Evolutionary conservation across 1,284 basidiomycete species (phyloP).

Genomic region (Mixia osmundae): DNA sequence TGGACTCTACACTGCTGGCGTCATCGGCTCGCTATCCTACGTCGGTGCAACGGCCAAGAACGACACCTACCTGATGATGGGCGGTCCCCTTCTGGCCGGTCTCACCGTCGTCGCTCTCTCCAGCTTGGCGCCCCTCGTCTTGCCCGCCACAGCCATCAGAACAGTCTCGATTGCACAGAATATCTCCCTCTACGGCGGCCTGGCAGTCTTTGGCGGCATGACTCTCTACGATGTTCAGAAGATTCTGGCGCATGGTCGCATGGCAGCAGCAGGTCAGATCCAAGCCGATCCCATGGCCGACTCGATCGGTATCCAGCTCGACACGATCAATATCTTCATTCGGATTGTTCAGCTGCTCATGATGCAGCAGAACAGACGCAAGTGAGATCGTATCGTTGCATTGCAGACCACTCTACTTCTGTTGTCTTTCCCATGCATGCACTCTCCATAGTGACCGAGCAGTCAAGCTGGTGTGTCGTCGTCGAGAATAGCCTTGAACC

Average conservation of each 20-base stretch:
- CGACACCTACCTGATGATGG: conserved; percentile 64
- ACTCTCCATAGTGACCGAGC: no score
- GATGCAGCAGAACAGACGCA: conserved; percentile 22
- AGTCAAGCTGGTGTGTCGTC: no score
- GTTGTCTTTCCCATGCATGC: no score
- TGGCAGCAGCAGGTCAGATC: conserved; percentile 43
- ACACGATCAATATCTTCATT: conserved; percentile 46
- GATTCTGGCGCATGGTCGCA: conserved; percentile 48
- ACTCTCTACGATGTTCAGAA: conserved; percentile 55
- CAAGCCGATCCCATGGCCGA: conserved; percentile 34
- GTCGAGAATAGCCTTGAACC: conserved; percentile 32
- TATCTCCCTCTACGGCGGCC: conserved; percentile 36
- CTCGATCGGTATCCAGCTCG: conserved; percentile 40
- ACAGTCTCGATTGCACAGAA: conserved; percentile 51
- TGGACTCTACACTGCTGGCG: conserved; percentile 63
- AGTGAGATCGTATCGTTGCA: no score
- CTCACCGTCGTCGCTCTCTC: conserved; percentile 68
- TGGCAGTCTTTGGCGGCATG: conserved; percentile 67
- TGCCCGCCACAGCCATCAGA: conserved; percentile 50
- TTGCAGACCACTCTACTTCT: no score
- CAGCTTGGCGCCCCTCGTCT: conserved; percentile 60
- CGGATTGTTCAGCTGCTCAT: conserved; percentile 61
- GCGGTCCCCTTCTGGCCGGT: conserved; percentile 51
- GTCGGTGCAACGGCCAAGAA: conserved; percentile 70
- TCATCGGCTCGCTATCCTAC: conserved; percentile 61